Conservation (phyloP, 768 basidiomycete genomes). For the Suillus variegatus region DNA sequence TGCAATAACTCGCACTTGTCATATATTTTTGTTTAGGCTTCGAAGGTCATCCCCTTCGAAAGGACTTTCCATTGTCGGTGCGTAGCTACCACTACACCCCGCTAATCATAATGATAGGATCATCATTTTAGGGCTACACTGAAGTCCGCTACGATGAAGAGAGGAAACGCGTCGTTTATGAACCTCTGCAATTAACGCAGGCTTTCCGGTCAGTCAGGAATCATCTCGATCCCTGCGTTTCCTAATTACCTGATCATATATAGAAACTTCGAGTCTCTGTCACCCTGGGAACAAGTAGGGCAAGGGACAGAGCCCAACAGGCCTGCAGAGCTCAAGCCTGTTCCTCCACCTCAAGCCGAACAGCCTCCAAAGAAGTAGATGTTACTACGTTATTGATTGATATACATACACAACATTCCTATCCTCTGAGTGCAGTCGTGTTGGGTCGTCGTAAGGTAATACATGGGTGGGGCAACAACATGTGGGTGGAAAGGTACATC, state of each 20-base stretch:
- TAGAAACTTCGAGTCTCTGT: constrained; percentile 92
- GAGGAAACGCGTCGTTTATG: constrained; percentile 95
- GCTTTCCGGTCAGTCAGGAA: constrained; percentile 79
- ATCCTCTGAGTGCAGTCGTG: background rate
- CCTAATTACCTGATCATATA: constrained; percentile 1
- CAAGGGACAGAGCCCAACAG: constrained; percentile 52
- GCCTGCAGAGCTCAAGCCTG: constrained; percentile 75
- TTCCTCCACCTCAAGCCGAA: constrained; percentile 74
- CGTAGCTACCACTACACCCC: constrained; percentile 23
- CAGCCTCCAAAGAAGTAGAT: constrained; percentile 78
- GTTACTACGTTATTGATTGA: background rate
- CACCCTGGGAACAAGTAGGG: constrained; percentile 96
- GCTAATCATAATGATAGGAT: background rate
- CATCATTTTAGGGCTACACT: constrained; percentile 80
- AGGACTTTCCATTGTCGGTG: constrained; percentile 97
- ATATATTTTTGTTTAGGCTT: constrained; percentile 56
- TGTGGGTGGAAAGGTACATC: background rate
- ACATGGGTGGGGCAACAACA: background rate
- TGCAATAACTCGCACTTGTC: background rate
- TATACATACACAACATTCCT: constrained; percentile 7
- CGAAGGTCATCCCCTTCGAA: constrained; percentile 95
- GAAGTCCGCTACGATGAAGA: constrained; percentile 98
- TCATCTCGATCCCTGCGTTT: background rate
- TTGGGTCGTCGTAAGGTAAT: background rate
- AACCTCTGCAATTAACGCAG: constrained; percentile 96